Evolutionary conservation across 1,284 basidiomycete species (phyloP).

Genomic region (Cystobasidium slooffiae): DNA sequence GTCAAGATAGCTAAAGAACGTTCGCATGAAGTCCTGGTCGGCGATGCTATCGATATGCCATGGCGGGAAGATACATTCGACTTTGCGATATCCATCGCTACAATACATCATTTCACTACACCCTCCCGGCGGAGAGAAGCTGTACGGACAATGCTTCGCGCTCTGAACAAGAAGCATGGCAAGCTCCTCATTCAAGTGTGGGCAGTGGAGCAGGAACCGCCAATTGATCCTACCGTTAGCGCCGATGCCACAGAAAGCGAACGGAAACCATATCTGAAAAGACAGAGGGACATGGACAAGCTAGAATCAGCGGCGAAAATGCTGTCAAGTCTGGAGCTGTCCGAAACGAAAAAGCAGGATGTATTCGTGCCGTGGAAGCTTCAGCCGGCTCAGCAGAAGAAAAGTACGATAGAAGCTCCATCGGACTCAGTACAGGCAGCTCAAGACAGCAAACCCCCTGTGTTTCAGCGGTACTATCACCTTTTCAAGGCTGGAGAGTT

Average conservation of each 20-base stretch:
- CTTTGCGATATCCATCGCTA: constrained; percentile 92
- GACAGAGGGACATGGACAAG: constrained; percentile 35
- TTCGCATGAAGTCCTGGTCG: constrained; percentile 74
- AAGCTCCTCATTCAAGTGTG: constrained; percentile 90
- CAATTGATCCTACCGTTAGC: neutral
- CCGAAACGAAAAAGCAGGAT: constrained; percentile 61
- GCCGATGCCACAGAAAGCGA: neutral
- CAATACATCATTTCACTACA: constrained; percentile 89
- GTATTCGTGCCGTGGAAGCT: constrained; percentile 76
- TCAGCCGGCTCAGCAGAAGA: constrained; percentile 41
- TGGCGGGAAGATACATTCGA: constrained; percentile 81
- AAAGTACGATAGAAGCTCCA: neutral
- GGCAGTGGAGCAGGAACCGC: constrained; percentile 86
- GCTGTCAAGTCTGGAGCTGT: constrained; percentile 13
- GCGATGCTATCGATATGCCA: constrained; percentile 69
- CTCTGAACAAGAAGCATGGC: constrained; percentile 70
- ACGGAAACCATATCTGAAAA: constrained; percentile 8
- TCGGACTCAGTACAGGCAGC: neutral
- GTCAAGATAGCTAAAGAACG: constrained; percentile 72
- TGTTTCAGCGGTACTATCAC: constrained; percentile 89
- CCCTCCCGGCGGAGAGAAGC: constrained; percentile 70
- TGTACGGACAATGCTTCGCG: constrained; percentile 67
- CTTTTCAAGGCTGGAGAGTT: constrained; percentile 85
- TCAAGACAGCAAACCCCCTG: constrained; percentile 52
- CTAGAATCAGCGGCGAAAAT: constrained; percentile 18